Evolutionary conservation across 768 basidiomycete species (phyloP).

Genomic region (Boletus sp.): DNA sequence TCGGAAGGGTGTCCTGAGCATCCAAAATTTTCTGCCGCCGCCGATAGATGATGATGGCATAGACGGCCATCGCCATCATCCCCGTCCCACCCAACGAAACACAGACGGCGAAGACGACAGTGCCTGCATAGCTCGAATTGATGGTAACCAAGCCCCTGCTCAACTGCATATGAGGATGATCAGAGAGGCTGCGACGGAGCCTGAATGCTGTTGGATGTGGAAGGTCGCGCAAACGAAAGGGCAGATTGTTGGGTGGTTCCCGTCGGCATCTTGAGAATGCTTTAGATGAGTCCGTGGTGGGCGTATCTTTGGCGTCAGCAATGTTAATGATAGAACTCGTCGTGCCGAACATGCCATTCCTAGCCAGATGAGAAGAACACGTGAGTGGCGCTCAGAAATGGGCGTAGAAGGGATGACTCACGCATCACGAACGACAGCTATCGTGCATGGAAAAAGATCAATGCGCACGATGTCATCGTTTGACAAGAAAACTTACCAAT

Average conservation of each 20-base stretch:
- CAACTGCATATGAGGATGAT: conserved; percentile 5
- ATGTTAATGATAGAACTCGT: conserved; percentile 1
- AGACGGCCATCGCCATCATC: conserved; percentile 13
- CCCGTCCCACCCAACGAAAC: conserved; percentile 22
- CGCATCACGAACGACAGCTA: conserved; percentile 43
- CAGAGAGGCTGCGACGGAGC: background rate
- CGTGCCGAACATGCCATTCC: conserved; percentile 38
- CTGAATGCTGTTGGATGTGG: background rate
- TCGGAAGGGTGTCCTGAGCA: conserved; percentile 27
- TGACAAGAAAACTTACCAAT: conserved; percentile 35
- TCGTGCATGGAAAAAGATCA: background rate
- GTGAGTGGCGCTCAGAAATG: background rate
- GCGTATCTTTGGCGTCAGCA: conserved; percentile 1
- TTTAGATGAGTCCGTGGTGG: background rate
- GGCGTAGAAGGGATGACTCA: conserved; percentile 30
- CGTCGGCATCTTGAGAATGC: conserved; percentile 14
- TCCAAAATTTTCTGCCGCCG: conserved; percentile 11
- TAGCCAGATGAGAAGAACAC: conserved; percentile 17
- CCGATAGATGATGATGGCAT: conserved; percentile 18
- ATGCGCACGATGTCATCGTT: background rate
- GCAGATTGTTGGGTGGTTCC: background rate
- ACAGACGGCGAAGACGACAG: conserved; percentile 17
- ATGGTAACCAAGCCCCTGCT: background rate
- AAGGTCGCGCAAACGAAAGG: background rate
- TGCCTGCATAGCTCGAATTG: conserved; percentile 2